Evolutionary conservation across 1,284 basidiomycete genomes (phyloP), one percentile per base, ranked within the genome.

Genomic region (Ceratobasidium papillatum): DNA sequence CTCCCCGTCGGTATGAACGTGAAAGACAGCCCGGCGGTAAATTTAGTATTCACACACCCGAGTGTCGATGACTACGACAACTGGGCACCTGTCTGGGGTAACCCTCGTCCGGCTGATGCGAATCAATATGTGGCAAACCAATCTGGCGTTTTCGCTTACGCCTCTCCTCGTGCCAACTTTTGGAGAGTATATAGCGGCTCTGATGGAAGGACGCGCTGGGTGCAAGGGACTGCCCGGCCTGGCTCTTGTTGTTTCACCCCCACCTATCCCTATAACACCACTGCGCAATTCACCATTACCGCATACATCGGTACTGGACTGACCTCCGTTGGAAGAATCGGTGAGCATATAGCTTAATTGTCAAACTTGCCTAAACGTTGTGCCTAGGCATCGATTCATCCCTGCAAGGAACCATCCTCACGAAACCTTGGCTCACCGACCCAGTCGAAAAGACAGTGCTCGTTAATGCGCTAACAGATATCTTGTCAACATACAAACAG

Each of bases 171-270:
- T 74, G 78, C 88, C 74, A 90, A 90, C 82, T 90, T 90, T 83
- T 90, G 89, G 89, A 82, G 86, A 41, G 86, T 88, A 0, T 85
- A 86, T 74, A 76, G 78, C 14, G 86, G 84, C 3, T 79, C 82
- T 30, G 89, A 89, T 77, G 82, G 83, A 19, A 83, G 79, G 47
- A 85, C 84, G 0, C 85, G 88, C 75, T 89, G 84, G 77, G 86
- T 87, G 38, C 89, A 90, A 86, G 89, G 89, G 59, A 90, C 89
- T 27, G 87, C 86, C 32, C 86, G 88, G 45, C 88, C 89, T n/a
- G 89, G 89, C 64, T 88, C 87, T 32, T 86, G 87, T 0, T 87
- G 86, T 1, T 81, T 87, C 68, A 85, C 83, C 36, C 88, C 87
- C 2, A 79, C 78, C 0, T 84, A 85, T 74, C 81, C 87, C 3